Evolutionary conservation across 1,284 basidiomycete species (phyloP), one percentile per base, ranked within the genome.

Genomic region (Ceratobasidium sp.): DNA sequence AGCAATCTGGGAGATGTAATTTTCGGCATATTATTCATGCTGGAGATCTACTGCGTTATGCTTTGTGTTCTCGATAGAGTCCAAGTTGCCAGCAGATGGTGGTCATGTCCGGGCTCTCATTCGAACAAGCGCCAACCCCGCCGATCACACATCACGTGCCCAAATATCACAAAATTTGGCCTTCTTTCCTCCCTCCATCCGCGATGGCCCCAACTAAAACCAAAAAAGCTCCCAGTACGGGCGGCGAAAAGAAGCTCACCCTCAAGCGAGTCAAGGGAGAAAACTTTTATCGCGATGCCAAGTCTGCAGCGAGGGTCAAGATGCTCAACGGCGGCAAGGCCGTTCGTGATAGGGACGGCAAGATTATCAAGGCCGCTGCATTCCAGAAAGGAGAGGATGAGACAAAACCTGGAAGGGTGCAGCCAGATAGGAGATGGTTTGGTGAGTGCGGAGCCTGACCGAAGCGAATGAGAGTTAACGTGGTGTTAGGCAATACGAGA

Each of bases 351-450:
- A 86, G 86, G 75, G 90, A 94, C 74, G 95, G 95, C 69, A 96
- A 93, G 79, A 90, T 98, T 75, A 86, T 92, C 73, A 84, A 96
- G 79, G 93, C 93, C 56, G 95, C 96, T 71, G 92, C 91, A 1
- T 98, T 94, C 78, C 95, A 97, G 81, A 94, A 92, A 78, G 89
- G 89, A 25, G 93, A 96, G 79, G 88, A 88, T 73, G 94, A 96
- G 79, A 89, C 91, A 3, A 88, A 87, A 69, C 91, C 92, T 0
- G 95, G 95, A 20, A 82, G 94, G 69, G 92, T 97, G 34, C 92
- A 95, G 80, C 92, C 95, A 72, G 96, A 98, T 83, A 83, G 93
- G 70, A 81, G 94, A 74, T 97, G 95, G 95, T 98, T 98, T 76
- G 95, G 94, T 95, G 76, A 75, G 69, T 50, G 40, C 29, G 8